These are phyloP conservation scores for Solanum virginianum DNA, from an alignment of 257 asterid genomes.

Conservation along the genomic window DNA sequence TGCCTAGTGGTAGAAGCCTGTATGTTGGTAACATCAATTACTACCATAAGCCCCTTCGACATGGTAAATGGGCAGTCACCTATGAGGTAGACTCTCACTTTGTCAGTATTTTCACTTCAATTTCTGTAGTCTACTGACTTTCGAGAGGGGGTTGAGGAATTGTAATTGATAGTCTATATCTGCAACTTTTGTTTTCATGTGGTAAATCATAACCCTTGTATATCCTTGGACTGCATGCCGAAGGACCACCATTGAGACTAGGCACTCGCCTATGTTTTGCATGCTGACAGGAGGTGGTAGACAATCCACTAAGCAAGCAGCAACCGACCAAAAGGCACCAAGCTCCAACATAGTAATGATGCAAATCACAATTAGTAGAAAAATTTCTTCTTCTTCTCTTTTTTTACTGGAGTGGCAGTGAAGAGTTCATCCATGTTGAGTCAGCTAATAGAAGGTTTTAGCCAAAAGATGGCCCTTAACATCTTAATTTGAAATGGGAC, in stretches of 20 bases:
- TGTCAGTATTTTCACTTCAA: not conserved
- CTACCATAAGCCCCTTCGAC: conserved; percentile 80
- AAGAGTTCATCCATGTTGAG: not conserved
- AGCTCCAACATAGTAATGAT: not conserved
- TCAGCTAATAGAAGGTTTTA: not conserved
- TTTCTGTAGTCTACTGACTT: not conserved
- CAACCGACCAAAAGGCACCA: not conserved
- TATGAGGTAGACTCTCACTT: conserved; percentile 51
- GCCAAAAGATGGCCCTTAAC: not conserved
- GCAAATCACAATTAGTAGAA: not conserved
- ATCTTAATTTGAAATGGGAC: not conserved
- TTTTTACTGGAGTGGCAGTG: not conserved
- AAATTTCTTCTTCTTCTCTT: not conserved
- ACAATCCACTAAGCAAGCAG: not conserved
- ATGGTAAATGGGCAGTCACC: conserved; percentile 98
- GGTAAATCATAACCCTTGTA: not conserved
- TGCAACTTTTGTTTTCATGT: not conserved
- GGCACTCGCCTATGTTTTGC: not conserved
- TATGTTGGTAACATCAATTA: conserved; percentile 88
- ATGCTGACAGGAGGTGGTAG: not conserved
- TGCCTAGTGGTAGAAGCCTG: conserved; percentile 40
- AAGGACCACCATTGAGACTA: not conserved
- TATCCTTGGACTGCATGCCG: not conserved
- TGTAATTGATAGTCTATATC: not conserved
- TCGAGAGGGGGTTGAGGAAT: not conserved